Evolutionary conservation across 345 rosid species (phyloP), one percentile per base, ranked within the genome.

Genomic region (Raphanus raphanistrum): DNA sequence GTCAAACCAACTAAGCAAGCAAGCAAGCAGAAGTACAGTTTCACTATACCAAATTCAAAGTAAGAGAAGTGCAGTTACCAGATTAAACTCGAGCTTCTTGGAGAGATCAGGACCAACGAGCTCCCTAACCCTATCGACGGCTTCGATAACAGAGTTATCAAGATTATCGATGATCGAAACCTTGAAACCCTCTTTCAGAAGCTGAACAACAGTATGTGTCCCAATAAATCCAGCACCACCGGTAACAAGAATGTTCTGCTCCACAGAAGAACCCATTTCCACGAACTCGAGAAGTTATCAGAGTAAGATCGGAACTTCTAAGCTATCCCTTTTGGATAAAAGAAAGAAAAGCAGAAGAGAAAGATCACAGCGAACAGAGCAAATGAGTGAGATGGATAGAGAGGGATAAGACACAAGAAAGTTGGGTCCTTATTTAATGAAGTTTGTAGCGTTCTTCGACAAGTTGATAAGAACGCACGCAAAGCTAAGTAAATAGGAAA

Each of bases 391-490:
- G 76, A 32, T 15, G 9, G 52, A 75, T 21, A 21, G 21, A 21
- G 21, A 11, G 17, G 17, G 29, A 48, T 1, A 61, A 21, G 17
- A 29, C 31, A 9, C 62, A 25, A 2, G 17, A 59, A 28, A 58
- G 32, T 58, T 26, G 73, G 68, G 68, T 66, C 25, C 61, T 58
- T 78, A 65, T 72, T 72, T 31, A 73, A 32, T 66, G 77, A 66
- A 0, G 2, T 1, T 59, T 57, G 29, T 72, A 28, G 68, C 57
- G 73, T 72, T 72, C 41, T 65, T 9, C 12, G 17, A 38, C 71
- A 54, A 79, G 82, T 61, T 50, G 82, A 79, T 73, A 68, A 79
- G 82, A 68, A 73, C 21, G 74, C 78, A 79, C 78, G 78, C 78
- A 79, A 73, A 66, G 74, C 77, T 1, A 67, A 66, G 61, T 60